Evolutionary conservation across 192 early-diverging fungal genomes (phyloP), one percentile per base, ranked within the genome.

Genomic region (Chytriomyces confervae): DNA sequence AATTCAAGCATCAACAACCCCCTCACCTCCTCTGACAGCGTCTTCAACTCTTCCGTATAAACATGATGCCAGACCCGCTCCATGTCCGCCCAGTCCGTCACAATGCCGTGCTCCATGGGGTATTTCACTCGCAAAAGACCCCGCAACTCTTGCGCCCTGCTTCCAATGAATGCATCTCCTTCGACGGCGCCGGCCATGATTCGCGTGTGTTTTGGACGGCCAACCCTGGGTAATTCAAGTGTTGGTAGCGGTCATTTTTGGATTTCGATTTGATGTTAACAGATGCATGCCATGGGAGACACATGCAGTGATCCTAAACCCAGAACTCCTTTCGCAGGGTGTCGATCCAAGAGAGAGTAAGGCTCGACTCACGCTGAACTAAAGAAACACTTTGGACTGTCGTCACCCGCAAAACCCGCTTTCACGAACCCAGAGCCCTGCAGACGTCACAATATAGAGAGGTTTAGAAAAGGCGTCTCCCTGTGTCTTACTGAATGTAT

Each of bases 41-140:
- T 97, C 82, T 97, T 96, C 20, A 99, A 91, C 84, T 99, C 97
- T 70, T 99, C 96, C 62, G 89, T 90, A 84, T 99, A 99, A 60
- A 99, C 92, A 79, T 96, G 93, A 77, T 95, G 91, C 97, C 97
- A 99, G 66, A 99, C 96, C 69, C 90, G 86, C 84, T 99, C 97
- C 97, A 99, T 99, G 81, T 99, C 97, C 62, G 93, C 93, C 97
- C 97, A 99, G 85, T 98, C 93, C 43, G 92, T 95, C n/a, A 99
- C 95, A 74, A 99, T 90, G 27, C 97, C 97, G 77, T 99, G 96
- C 84, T 97, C 94, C 81, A 99, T 92, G 45, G 97, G 97, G 72
- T 99, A 98, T 83, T 88, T 93, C 81, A 99, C 93, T 73, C 91
- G 91, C 60, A 99, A 86, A 48, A 99, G 83, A 18, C 97, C 97